phyloP scores from a whole-genome alignment of 2,329 filamentous ascomycete species.

The Claviceps capensis region DNA sequence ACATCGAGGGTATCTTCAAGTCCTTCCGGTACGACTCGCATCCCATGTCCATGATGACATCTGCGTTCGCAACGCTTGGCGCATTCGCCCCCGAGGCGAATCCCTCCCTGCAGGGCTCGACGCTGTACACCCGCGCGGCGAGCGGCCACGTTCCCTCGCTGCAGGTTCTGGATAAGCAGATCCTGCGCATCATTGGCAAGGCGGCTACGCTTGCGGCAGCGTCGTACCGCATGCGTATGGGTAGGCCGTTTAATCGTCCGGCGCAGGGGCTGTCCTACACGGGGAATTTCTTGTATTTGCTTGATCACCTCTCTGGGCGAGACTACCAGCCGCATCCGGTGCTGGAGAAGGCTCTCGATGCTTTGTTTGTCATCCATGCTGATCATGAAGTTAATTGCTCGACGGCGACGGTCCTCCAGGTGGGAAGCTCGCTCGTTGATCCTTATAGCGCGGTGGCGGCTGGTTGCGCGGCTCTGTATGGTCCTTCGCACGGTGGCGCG shows the following conservation, averaged over 20 bases:
- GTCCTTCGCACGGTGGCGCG: constrained; percentile 45
- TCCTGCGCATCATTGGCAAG: constrained; percentile 37
- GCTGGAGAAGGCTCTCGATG: constrained; percentile 36
- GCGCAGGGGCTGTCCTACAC: constrained; percentile 34
- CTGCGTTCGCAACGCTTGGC: constrained; percentile 34
- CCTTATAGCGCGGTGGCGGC: constrained; percentile 39
- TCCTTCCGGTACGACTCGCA: constrained; percentile 37
- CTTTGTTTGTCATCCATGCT: constrained; percentile 40
- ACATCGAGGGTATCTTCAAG: constrained; percentile 36
- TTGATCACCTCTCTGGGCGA: constrained; percentile 34
- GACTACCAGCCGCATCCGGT: constrained; percentile 34
- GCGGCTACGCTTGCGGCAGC: constrained; percentile 36
- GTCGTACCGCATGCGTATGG: constrained; percentile 38
- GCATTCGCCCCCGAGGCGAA: constrained; percentile 36
- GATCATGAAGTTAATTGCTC: constrained; percentile 47
- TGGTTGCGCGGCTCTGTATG: constrained; percentile 38
- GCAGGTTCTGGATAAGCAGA: constrained; percentile 34
- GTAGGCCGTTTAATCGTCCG: constrained; percentile 35
- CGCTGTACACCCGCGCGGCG: constrained; percentile 33
- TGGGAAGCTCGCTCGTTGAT: constrained; percentile 41
- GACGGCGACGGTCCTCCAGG: constrained; percentile 41
- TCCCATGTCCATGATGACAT: constrained; percentile 37
- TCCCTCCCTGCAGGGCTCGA: constrained; percentile 34
- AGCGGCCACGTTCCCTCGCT: constrained; percentile 26
- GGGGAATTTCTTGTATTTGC: constrained; percentile 41